phyloP scores from a whole-genome alignment of 371 early-diverging fungal species.

The Blakeslea trispora region DNA sequence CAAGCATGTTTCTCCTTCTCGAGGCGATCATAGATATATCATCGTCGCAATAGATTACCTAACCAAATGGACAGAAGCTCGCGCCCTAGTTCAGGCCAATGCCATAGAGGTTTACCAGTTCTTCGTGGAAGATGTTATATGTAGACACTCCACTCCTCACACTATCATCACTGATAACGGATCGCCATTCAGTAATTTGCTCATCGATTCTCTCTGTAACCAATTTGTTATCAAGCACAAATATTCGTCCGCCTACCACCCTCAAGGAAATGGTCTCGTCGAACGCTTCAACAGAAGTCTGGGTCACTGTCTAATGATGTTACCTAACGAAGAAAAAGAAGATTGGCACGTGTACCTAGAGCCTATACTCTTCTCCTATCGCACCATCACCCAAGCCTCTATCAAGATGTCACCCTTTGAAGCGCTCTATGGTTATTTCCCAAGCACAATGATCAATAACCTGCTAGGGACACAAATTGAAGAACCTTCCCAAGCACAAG shows the following conservation, averaged over 20 bases:
- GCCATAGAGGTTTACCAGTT: not conserved
- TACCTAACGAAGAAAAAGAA: not conserved
- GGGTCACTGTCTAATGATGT: not conserved
- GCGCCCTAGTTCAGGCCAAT: not conserved
- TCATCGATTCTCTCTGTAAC: not conserved
- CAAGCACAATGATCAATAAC: conserved; percentile 1
- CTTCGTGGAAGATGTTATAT: conserved; percentile 11
- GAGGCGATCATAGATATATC: conserved; percentile 18
- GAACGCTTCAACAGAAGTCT: conserved; percentile 5
- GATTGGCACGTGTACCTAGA: conserved; percentile 3
- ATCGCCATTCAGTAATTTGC: conserved; percentile 1
- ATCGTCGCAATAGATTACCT: conserved; percentile 26
- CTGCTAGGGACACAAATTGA: not conserved
- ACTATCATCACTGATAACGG: conserved; percentile 12
- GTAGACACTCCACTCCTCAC: conserved; percentile 2
- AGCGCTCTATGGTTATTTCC: not conserved
- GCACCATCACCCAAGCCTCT: conserved; percentile 3
- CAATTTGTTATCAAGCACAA: conserved; percentile 2
- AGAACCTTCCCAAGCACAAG: too few relatives aligned
- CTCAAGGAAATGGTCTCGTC: conserved; percentile 6
- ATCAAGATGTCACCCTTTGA: conserved; percentile 2
- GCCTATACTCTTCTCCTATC: conserved; percentile 1
- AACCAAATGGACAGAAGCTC: conserved; percentile 6
- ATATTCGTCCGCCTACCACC: not conserved
- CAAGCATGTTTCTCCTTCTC: conserved; percentile 2